These are phyloP conservation scores for Phytophthora lateralis DNA, from an alignment of 352 stramenopile genomes.

Conservation along the genomic window DNA sequence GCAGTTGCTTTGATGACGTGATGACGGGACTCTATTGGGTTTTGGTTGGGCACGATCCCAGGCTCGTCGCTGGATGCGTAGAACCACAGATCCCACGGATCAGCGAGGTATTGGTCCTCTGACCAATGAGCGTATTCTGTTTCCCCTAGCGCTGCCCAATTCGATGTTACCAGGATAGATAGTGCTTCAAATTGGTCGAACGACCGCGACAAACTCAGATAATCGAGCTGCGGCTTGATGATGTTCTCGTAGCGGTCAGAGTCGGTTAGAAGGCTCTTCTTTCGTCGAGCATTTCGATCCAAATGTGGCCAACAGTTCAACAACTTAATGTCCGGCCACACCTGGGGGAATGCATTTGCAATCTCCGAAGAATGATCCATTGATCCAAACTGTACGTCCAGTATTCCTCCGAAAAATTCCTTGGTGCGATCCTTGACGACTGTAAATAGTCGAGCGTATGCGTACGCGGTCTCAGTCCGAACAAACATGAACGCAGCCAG, in stretches of 20 bases:
- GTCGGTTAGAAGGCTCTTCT: neutral
- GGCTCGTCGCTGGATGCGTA: neutral
- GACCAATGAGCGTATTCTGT: slow-evolving; percentile 11
- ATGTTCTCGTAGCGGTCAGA: neutral
- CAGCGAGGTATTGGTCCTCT: neutral
- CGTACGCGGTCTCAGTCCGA: neutral
- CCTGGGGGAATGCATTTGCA: slow-evolving; percentile 10
- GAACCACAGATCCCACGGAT: slow-evolving; percentile 10
- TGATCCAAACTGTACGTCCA: slow-evolving; percentile 8
- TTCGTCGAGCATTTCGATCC: neutral
- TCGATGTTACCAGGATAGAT: neutral
- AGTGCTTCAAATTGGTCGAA: neutral
- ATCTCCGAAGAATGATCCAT: slow-evolving; percentile 7
- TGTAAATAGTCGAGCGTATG: neutral
- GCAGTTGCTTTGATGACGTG: slow-evolving; percentile 1
- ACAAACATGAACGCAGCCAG: slow-evolving; percentile 15
- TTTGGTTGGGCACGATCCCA: slow-evolving; percentile 10
- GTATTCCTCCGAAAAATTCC: neutral
- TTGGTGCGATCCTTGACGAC: neutral
- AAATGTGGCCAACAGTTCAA: slow-evolving; percentile 15
- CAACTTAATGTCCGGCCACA: slow-evolving; percentile 12
- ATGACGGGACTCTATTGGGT: slow-evolving; percentile 9
- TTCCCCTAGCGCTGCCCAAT: slow-evolving; percentile 3
- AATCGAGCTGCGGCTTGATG: slow-evolving; percentile 13
- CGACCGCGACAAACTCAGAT: neutral